These are phyloP conservation scores for Aspergillus tanneri DNA, from an alignment of 2,329 filamentous ascomycete genomes.

Conservation along the genomic window DNA sequence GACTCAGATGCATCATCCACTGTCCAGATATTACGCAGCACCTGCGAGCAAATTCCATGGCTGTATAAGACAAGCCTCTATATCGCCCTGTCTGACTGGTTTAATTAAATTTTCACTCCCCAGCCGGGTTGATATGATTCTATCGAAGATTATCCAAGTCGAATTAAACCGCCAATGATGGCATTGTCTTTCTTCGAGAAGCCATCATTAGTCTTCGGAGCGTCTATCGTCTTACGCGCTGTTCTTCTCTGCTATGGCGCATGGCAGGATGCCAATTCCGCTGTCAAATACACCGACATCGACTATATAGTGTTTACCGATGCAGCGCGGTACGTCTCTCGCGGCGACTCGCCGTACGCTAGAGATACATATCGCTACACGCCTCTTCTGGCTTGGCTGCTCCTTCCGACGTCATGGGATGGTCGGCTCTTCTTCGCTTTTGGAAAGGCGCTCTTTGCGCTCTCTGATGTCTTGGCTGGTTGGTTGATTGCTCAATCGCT, in stretches of 20 bases:
- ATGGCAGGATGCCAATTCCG: slow-evolving; percentile 87
- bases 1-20: no score
- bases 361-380: slow-evolving; percentile 97
- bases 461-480: slow-evolving; percentile 79
- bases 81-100: no score
- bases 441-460: slow-evolving; percentile 83
- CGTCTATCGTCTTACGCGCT: slow-evolving; percentile 62
- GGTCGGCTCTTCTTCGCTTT: slow-evolving; percentile 60
- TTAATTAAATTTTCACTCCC: no score
- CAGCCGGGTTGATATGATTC: no score
- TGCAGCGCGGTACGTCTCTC: slow-evolving; percentile 73
- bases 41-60: no score
- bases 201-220: slow-evolving; percentile 34
- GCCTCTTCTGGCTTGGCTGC: slow-evolving; percentile 85
- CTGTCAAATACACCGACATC: slow-evolving; percentile 97
- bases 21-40: no score
- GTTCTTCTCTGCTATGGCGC: slow-evolving; percentile 81
- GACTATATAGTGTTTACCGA: slow-evolving; percentile 99
- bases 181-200: slow-evolving; percentile 33
- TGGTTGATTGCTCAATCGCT: slow-evolving; percentile 68
- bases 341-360: slow-evolving; percentile 73
- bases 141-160: no score
- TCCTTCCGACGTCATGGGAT: slow-evolving; percentile 71
- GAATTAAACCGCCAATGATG: slow-evolving; percentile 10
- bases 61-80: no score